Conservation (phyloP, 116 monocot species). For the Iris pallida region DNA sequence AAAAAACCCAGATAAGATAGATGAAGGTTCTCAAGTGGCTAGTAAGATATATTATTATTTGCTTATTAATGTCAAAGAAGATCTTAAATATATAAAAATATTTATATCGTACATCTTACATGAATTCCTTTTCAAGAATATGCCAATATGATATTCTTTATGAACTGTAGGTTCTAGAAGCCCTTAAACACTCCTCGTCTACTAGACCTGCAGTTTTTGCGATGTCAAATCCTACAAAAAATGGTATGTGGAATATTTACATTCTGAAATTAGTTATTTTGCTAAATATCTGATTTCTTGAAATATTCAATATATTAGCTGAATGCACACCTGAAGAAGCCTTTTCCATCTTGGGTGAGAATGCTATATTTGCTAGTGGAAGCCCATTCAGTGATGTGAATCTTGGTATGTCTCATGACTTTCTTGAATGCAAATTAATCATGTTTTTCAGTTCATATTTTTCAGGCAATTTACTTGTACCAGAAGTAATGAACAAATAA, state of each 20-base stretch:
- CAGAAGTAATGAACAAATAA: too few relatives aligned
- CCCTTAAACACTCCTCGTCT: conserved; percentile 85
- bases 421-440: too few relatives aligned
- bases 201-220: conserved; percentile 95
- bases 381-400: conserved; percentile 86
- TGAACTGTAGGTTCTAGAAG: conserved; percentile 74
- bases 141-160: background rate
- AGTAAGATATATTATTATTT: too few relatives aligned
- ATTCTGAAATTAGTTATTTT: conserved; percentile 1
- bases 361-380: conserved; percentile 92
- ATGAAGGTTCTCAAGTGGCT: too few relatives aligned
- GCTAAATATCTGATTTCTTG: conserved; percentile 14
- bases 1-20: too few relatives aligned
- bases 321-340: conserved; percentile 97
- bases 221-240: conserved; percentile 99
- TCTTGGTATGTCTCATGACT: conserved; percentile 54
- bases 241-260: conserved; percentile 48
- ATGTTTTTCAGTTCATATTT: too few relatives aligned
- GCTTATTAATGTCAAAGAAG: too few relatives aligned
- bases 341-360: conserved; percentile 81
- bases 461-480: too few relatives aligned
- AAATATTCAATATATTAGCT: conserved; percentile 36
- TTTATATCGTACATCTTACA: too few relatives aligned
- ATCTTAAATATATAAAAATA: too few relatives aligned
- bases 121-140: background rate